Percentiles rank a stretch among this genome's conserved stretches.
phyloP scores from a whole-genome alignment of 306 rosid genomes.

The Casuarina glauca region DNA sequence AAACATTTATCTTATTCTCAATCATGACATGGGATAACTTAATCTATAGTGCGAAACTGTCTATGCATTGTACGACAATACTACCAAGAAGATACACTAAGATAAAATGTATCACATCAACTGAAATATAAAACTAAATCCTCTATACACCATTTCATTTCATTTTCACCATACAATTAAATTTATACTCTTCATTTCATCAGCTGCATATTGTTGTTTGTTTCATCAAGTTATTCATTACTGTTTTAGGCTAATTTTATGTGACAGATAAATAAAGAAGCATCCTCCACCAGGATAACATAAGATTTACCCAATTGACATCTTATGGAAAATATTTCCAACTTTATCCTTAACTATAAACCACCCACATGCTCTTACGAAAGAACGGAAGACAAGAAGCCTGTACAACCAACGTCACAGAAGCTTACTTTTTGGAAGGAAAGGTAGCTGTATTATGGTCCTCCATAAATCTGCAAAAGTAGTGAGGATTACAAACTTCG shows the following conservation, averaged over 20 bases:
- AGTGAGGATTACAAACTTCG: not conserved
- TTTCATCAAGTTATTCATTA: not conserved
- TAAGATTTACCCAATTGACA: not conserved
- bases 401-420: conserved; percentile 17
- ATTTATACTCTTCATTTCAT: not conserved
- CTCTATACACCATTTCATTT: not conserved
- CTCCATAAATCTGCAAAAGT: conserved; percentile 84
- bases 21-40: conserved; percentile 2
- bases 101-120: not conserved
- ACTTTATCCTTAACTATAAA: not conserved
- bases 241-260: not conserved
- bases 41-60: conserved; percentile 17
- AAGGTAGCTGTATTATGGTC: conserved; percentile 98
- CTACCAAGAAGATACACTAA: not conserved
- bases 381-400: conserved; percentile 5
- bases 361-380: not conserved
- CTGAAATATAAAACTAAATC: not conserved
- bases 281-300: not conserved
- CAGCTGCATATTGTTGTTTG: not conserved
- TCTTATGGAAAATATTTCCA: not conserved
- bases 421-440: conserved; percentile 87
- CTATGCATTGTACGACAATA: not conserved
- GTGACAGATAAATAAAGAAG: not conserved
- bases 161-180: not conserved
- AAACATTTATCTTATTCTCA: conserved; percentile 15